Evolutionary conservation across 1,284 basidiomycete genomes (phyloP).

Genomic region (Caloboletus inedulis): DNA sequence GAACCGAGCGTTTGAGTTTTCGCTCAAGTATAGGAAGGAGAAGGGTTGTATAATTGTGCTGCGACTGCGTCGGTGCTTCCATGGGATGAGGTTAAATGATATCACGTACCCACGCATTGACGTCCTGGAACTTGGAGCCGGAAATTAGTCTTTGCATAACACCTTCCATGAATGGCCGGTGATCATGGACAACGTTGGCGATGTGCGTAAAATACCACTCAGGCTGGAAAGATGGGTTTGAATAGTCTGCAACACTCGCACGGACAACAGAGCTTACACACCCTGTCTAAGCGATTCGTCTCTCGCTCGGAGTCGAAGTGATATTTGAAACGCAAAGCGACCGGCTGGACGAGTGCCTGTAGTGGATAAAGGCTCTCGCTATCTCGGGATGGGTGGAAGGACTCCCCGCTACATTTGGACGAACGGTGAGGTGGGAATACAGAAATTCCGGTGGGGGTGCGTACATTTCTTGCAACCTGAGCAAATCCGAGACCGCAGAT

Average conservation of each 20-base stretch:
- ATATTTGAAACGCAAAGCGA: slow-evolving; percentile 89
- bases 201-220: slow-evolving; percentile 97
- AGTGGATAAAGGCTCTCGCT: slow-evolving; percentile 72
- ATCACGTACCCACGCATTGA: slow-evolving; percentile 71
- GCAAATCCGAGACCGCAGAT: slow-evolving; percentile 66
- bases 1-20: slow-evolving; percentile 74
- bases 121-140: slow-evolving; percentile 55
- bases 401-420: slow-evolving; percentile 49
- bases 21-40: slow-evolving; percentile 67
- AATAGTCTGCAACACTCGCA: neutral
- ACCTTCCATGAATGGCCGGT: slow-evolving; percentile 73
- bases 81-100: neutral
- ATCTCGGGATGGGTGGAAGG: slow-evolving; percentile 29
- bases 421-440: neutral
- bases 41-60: slow-evolving; percentile 79
- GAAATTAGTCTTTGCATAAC: slow-evolving; percentile 73
- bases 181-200: slow-evolving; percentile 79
- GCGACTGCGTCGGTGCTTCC: slow-evolving; percentile 8
- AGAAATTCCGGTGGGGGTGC: slow-evolving; percentile 31
- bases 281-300: slow-evolving; percentile 94
- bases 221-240: slow-evolving; percentile 51
- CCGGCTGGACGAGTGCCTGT: slow-evolving; percentile 80
- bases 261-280: slow-evolving; percentile 25
- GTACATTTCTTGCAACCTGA: slow-evolving; percentile 76
- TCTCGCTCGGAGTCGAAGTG: slow-evolving; percentile 88